A percentile compares a stretch with the other conserved stretches of the same genome.
These are phyloP conservation scores for Sanghuangporus sanghuang DNA, from an alignment of 1,284 basidiomycete species.

Conservation along the genomic window DNA sequence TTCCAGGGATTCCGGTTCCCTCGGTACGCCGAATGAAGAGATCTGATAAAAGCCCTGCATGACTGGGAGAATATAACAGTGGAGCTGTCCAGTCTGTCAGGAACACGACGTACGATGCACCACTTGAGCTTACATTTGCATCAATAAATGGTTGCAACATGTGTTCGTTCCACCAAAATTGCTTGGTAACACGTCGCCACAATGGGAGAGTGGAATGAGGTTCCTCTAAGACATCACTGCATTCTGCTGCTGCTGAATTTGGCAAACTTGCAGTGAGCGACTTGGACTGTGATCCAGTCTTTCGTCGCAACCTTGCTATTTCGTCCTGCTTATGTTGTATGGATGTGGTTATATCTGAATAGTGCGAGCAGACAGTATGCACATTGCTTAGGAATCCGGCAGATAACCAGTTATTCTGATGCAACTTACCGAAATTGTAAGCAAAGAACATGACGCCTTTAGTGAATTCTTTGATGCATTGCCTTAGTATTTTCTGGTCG, in stretches of 20 bases:
- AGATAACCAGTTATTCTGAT: background rate
- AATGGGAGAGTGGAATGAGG: slow-evolving; percentile 69
- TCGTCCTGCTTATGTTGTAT: slow-evolving; percentile 75
- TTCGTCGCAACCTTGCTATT: slow-evolving; percentile 41
- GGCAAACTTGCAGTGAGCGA: slow-evolving; percentile 6
- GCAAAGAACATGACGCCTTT: slow-evolving; percentile 82
- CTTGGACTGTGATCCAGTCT: slow-evolving; percentile 18
- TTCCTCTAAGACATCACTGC: slow-evolving; percentile 56
- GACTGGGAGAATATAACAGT: slow-evolving; percentile 79
- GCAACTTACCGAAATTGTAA: slow-evolving; percentile 61
- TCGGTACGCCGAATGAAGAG: slow-evolving; percentile 58
- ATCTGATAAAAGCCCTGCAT: slow-evolving; percentile 88
- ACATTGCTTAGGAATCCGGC: background rate
- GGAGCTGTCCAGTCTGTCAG: slow-evolving; percentile 41
- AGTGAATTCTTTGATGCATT: slow-evolving; percentile 62
- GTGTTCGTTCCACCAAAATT: slow-evolving; percentile 91
- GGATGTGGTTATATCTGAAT: slow-evolving; percentile 69
- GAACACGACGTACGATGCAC: background rate
- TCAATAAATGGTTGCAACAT: slow-evolving; percentile 71
- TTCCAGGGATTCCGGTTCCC: slow-evolving; percentile 42
- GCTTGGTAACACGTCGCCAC: slow-evolving; percentile 77
- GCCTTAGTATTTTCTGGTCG: slow-evolving; percentile 72
- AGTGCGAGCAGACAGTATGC: background rate
- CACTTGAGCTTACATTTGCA: slow-evolving; percentile 48
- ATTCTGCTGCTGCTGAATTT: slow-evolving; percentile 30